phyloP scores from a whole-genome alignment of 2,329 filamentous ascomycete species.

The Colletotrichum sp. region DNA sequence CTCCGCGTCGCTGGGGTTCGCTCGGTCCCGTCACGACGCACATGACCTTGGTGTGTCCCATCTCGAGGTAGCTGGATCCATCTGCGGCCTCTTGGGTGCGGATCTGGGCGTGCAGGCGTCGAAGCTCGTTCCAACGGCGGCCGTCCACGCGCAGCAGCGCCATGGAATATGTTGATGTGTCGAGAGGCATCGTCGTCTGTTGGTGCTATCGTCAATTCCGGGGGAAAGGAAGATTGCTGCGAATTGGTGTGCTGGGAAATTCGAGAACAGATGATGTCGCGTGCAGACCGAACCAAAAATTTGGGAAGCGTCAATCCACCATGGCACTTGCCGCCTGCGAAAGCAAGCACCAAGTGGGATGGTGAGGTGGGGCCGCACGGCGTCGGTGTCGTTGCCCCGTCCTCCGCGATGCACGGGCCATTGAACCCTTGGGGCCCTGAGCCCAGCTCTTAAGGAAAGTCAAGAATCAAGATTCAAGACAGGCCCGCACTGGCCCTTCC shows the following conservation, averaged over 20 bases:
- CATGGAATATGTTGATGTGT: conserved; percentile 89
- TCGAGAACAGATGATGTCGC: background rate
- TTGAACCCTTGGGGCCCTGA: background rate
- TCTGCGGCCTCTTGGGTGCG: conserved; percentile 92
- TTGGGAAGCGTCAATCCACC: conserved; percentile 15
- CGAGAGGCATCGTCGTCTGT: conserved; percentile 79
- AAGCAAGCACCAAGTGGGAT: conserved; percentile 1
- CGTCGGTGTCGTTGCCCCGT: conserved; percentile 4
- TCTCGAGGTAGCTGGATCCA: conserved; percentile 91
- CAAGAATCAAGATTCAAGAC: background rate
- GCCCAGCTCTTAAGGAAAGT: background rate
- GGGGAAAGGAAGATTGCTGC: background rate
- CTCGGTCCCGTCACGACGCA: conserved; percentile 88
- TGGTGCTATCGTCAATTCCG: background rate
- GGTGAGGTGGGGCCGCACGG: conserved; percentile 9
- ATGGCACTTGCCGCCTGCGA: background rate
- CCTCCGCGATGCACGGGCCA: background rate
- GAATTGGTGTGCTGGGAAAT: background rate
- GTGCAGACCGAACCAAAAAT: conserved; percentile 4
- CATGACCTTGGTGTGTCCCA: conserved; percentile 97
- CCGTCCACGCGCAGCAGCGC: conserved; percentile 84
- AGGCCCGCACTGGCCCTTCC: conserved; percentile 1
- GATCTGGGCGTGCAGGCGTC: conserved; percentile 86
- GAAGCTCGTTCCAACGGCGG: conserved; percentile 95
- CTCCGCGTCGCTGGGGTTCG: conserved; percentile 57